Percentiles rank a stretch among this genome's conserved stretches.
These are phyloP conservation scores for Rhizophagus clarus DNA, from an alignment of 192 early-diverging fungal genomes.

Conservation along the genomic window DNA sequence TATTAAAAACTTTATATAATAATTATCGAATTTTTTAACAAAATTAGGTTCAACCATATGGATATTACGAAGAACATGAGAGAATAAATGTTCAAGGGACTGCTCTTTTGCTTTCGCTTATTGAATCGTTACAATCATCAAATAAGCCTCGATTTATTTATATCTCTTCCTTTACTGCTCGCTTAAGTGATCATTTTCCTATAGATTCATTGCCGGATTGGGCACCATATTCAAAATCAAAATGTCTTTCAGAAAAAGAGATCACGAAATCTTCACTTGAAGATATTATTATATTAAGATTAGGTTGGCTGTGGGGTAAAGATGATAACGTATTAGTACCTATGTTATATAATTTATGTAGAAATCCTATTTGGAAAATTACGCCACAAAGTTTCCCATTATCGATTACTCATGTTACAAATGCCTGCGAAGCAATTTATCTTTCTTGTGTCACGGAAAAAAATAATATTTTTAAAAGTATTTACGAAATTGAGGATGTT, in stretches of 20 bases:
- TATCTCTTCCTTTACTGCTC: slow-evolving; percentile 25
- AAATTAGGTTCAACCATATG: slow-evolving; percentile 17
- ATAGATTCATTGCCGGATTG: slow-evolving; percentile 27
- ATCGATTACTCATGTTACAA: slow-evolving; percentile 20
- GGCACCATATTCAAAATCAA: slow-evolving; percentile 32
- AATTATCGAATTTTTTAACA: not conserved
- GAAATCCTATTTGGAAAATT: slow-evolving; percentile 26
- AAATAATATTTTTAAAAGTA: too few species aligned
- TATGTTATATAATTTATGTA: slow-evolving; percentile 5
- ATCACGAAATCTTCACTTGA: not conserved
- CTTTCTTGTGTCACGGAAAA: not conserved
- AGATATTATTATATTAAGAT: slow-evolving; percentile 3
- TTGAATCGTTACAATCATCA: not conserved
- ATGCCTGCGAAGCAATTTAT: slow-evolving; percentile 27
- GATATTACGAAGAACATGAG: slow-evolving; percentile 14
- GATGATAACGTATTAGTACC: slow-evolving; percentile 27
- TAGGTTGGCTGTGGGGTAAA: slow-evolving; percentile 32
- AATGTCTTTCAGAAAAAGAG: slow-evolving; percentile 10
- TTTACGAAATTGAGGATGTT: slow-evolving; percentile 22
- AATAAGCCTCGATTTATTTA: slow-evolving; percentile 6
- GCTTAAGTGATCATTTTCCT: not conserved
- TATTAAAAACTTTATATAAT: too few species aligned
- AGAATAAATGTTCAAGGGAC: slow-evolving; percentile 25
- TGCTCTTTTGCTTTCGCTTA: not conserved
- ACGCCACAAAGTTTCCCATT: not conserved